phyloP scores from a whole-genome alignment of 2,329 filamentous ascomycete genomes.

The Mollisiaceae sp. region DNA sequence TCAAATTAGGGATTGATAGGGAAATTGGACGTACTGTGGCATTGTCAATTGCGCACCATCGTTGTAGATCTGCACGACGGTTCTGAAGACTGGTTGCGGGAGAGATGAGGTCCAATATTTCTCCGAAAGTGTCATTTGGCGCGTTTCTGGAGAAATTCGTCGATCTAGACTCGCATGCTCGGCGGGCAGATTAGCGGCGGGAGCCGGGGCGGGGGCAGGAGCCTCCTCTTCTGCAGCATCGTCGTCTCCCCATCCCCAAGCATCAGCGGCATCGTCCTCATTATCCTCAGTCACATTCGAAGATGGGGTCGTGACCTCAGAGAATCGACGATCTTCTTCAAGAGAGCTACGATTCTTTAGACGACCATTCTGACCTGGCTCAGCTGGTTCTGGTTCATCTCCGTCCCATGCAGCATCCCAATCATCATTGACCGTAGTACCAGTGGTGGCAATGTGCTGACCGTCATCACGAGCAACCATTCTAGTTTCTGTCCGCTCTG shows the following conservation, averaged over 20 bases:
- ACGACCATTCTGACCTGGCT: slow-evolving; percentile 3
- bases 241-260: slow-evolving; percentile 85
- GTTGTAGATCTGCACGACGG: slow-evolving; percentile 64
- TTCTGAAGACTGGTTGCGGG: slow-evolving; percentile 75
- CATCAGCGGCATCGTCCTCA: slow-evolving; percentile 47
- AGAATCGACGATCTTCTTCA: slow-evolving; percentile 32
- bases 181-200: slow-evolving; percentile 1
- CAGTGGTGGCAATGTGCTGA: slow-evolving; percentile 64
- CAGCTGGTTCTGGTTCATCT: slow-evolving; percentile 60
- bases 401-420: slow-evolving; percentile 81
- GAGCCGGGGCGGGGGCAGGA: slow-evolving; percentile 39
- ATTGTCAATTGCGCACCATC: slow-evolving; percentile 65
- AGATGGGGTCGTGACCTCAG: slow-evolving; percentile 11
- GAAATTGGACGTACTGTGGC: slow-evolving; percentile 45
- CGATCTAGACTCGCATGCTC: not conserved
- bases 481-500: slow-evolving; percentile 86
- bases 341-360: slow-evolving; percentile 32
- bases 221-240: slow-evolving; percentile 49
- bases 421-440: slow-evolving; percentile 53
- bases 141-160: slow-evolving; percentile 18
- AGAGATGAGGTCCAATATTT: slow-evolving; percentile 88
- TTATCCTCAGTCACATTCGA: slow-evolving; percentile 31
- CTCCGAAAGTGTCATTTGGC: slow-evolving; percentile 79
- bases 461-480: slow-evolving; percentile 72
- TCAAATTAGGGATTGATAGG: no score